Base-by-base conservation (phyloP, 768 basidiomycete genomes). In the Russula sp. region DNA sequence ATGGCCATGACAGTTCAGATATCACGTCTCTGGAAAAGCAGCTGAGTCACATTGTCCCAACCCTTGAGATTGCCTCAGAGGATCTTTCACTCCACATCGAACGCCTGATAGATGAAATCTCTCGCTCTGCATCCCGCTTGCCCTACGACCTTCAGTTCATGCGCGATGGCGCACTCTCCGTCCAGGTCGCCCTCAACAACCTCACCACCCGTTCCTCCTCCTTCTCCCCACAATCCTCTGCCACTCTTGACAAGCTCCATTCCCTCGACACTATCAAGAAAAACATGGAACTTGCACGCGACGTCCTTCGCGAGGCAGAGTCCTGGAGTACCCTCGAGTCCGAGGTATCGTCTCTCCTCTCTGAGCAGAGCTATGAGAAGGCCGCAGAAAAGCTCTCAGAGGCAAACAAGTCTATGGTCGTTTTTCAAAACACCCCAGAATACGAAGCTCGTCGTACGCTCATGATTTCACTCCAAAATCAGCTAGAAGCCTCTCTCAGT, bases 61-160 rank as follows among this genome's bases (percentile, higher is more conserved):
- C 84, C n/a, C 82, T 97, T 28, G 93, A 96, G 65, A 83, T 94
- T 44, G 87, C 92, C 40, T 86, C 86, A 49, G 89, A 94, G 72
- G 95, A 98, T 69, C 95, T 94, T 0, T 91, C 94, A 3, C 77
- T 87, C 13, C 80, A 89, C 58, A 83, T 98, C 61, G 97, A 98
- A 74, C 86, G 87, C 65, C 84, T 86, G 52, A 94, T 99, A 63
- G 89, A 94, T 72, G 94, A 98, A 72, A 91, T 98, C 49, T 93
- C 95, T 2, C 85, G 94, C 55, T 84, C 88, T 5, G 87, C 98
- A 24, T 93, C 97, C 14, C 84, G 97, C 44, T 81, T 99, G 52
- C 86, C 91, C 1, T 98, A 97, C 73, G 97, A 98, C 75, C 80
- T 99, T 40, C 95, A 98, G 73, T 97, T 97, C 78, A 95, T 98